These are phyloP conservation scores for Senna tora DNA, from an alignment of 306 rosid species.

Conservation along the genomic window DNA sequence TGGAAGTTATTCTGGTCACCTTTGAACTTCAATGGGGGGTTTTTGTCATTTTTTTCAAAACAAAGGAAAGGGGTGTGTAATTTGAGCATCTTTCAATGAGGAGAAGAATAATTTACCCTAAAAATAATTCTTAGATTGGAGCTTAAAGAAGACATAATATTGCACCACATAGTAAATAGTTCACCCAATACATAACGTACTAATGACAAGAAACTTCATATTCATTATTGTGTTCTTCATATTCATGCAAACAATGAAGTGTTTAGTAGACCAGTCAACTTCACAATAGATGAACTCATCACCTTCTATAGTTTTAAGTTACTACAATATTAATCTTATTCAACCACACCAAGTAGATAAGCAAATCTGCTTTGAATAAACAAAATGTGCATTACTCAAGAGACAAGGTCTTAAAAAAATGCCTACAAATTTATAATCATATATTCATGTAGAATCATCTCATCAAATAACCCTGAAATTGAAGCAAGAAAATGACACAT, in stretches of 20 bases:
- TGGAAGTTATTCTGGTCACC: too few species aligned
- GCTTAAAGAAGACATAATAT: conserved; percentile 24
- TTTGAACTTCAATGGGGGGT: too few species aligned
- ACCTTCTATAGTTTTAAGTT: background rate
- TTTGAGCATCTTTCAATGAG: too few species aligned
- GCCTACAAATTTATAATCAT: conserved; percentile 3
- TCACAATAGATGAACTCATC: conserved; percentile 19
- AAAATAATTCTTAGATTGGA: conserved; percentile 1
- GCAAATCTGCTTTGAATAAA: conserved; percentile 1
- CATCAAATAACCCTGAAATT: conserved; percentile 12
- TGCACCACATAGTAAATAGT: background rate
- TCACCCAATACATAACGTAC: background rate
- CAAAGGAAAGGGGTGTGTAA: too few species aligned
- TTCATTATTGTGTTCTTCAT: conserved; percentile 18
- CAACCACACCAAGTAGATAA: conserved; percentile 16
- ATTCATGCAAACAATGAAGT: conserved; percentile 4
- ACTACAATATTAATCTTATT: conserved; percentile 2
- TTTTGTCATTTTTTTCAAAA: too few species aligned
- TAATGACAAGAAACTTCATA: conserved; percentile 1
- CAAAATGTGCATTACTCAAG: background rate
- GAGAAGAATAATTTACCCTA: too few species aligned
- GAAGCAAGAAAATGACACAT: conserved; percentile 13
- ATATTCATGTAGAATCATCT: conserved; percentile 30
- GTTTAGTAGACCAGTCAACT: conserved; percentile 16
- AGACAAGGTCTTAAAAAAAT: background rate